phyloP scores from a whole-genome alignment of 2,329 filamentous ascomycete species.

The Claviceps africana region DNA sequence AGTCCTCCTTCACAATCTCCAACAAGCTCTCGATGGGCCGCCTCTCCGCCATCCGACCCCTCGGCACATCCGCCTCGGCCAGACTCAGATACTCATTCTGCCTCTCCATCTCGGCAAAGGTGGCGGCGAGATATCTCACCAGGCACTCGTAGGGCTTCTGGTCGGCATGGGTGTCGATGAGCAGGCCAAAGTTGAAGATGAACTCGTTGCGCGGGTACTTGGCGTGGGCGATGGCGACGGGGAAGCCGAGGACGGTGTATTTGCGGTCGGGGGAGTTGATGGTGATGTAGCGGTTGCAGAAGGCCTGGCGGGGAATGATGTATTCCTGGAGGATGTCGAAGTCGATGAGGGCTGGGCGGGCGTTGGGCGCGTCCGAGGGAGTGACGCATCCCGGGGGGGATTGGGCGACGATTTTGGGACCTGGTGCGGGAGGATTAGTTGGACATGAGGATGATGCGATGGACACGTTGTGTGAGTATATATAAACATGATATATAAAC shows the following conservation, averaged over 20 bases:
- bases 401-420: constrained; percentile 46
- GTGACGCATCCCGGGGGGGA: constrained; percentile 16
- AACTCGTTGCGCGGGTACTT: constrained; percentile 88
- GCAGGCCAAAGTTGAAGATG: constrained; percentile 94
- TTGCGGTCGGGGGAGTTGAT: constrained; percentile 57
- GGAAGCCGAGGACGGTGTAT: constrained; percentile 73
- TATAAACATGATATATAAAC: neutral
- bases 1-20: constrained; percentile 66
- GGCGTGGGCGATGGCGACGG: constrained; percentile 70
- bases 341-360: constrained; percentile 52
- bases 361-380: constrained; percentile 8
- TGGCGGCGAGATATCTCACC: constrained; percentile 68
- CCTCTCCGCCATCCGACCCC: constrained; percentile 28
- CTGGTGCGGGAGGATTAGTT: constrained; percentile 19
- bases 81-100: constrained; percentile 71
- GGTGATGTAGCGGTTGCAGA: constrained; percentile 82
- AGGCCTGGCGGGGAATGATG: constrained; percentile 86
- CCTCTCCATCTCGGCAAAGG: constrained; percentile 83
- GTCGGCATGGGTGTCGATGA: constrained; percentile 53
- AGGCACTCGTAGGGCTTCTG: constrained; percentile 72
- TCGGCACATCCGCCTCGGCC: constrained; percentile 28
- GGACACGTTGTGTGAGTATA: no score
- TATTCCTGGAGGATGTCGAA: constrained; percentile 82
- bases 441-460: neutral
- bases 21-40: constrained; percentile 71